A percentile compares a stretch with the other conserved stretches of the same genome.
Evolutionary conservation across 2,329 filamentous ascomycete species (phyloP).

Genomic region (Fusarium austroafricanum): DNA sequence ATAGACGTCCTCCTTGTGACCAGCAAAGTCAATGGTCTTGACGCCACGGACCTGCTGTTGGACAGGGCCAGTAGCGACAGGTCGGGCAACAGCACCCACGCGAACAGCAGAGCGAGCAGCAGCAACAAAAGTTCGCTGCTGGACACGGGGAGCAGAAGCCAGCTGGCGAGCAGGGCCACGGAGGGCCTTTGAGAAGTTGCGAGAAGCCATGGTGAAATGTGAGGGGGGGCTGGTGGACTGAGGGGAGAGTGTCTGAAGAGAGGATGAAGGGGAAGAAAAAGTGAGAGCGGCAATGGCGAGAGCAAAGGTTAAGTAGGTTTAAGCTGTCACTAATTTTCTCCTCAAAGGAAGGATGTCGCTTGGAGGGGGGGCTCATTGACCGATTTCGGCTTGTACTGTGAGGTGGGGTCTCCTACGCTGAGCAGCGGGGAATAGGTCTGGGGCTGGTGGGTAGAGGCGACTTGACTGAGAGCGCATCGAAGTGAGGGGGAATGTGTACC

Average conservation of each 20-base stretch:
- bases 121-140: slow-evolving; percentile 72
- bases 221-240: slow-evolving; percentile 28
- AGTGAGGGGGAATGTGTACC: slow-evolving; percentile 1
- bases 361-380: slow-evolving; percentile 28
- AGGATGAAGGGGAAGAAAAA: slow-evolving; percentile 42
- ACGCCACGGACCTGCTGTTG: slow-evolving; percentile 86
- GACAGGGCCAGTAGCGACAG: slow-evolving; percentile 60
- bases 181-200: slow-evolving; percentile 76
- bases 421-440: slow-evolving; percentile 37
- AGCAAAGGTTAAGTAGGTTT: slow-evolving; percentile 44
- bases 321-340: slow-evolving; percentile 41
- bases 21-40: slow-evolving; percentile 99
- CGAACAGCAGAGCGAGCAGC: slow-evolving; percentile 68
- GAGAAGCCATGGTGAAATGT: slow-evolving; percentile 77
- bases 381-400: slow-evolving; percentile 45
- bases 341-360: slow-evolving; percentile 10
- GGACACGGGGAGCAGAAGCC: slow-evolving; percentile 64
- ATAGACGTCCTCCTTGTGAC: slow-evolving; percentile 92
- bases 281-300: slow-evolving; percentile 30
- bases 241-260: slow-evolving; percentile 45
- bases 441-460: slow-evolving; percentile 28
- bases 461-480: not conserved
- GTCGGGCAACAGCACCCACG: slow-evolving; percentile 64
- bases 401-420: slow-evolving; percentile 31
- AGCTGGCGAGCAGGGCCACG: slow-evolving; percentile 73